Conservation (phyloP, 2,329 filamentous ascomycete species). For the Nothomitra cinnamomea region DNA sequence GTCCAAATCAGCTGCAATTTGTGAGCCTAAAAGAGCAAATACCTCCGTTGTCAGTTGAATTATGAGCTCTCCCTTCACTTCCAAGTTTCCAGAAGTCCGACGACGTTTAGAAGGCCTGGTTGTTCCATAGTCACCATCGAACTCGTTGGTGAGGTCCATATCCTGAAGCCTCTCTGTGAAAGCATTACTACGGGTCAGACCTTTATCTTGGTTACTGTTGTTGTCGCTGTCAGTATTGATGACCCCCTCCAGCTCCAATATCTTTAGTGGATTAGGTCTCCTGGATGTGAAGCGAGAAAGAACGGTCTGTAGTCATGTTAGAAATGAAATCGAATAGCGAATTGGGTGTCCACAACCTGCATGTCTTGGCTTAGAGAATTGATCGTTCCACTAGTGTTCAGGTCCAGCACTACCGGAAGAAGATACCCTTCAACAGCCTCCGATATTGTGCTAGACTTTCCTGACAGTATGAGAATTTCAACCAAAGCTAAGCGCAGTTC, state of each 20-base stretch:
- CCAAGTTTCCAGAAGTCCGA: not conserved
- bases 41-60: conserved; percentile 11
- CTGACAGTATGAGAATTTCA: not conserved
- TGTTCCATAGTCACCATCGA: not conserved
- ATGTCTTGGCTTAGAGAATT: not conserved
- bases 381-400: not conserved
- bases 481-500: not conserved
- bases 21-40: conserved; percentile 20
- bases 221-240: not conserved
- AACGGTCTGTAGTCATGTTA: not conserved
- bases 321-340: not conserved
- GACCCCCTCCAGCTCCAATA: not conserved
- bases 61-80: conserved; percentile 18
- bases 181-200: not conserved
- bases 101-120: conserved; percentile 3
- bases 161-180: not conserved
- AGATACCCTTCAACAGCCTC: not conserved
- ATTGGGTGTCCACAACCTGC: not conserved
- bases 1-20: conserved; percentile 20
- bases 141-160: not conserved
- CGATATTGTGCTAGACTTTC: not conserved
- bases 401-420: not conserved
- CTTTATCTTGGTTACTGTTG: not conserved
- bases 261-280: not conserved
- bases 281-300: not conserved